Conservation (phyloP, 108 stramenopile species). For the Stephanodiscus minutulus region DNA sequence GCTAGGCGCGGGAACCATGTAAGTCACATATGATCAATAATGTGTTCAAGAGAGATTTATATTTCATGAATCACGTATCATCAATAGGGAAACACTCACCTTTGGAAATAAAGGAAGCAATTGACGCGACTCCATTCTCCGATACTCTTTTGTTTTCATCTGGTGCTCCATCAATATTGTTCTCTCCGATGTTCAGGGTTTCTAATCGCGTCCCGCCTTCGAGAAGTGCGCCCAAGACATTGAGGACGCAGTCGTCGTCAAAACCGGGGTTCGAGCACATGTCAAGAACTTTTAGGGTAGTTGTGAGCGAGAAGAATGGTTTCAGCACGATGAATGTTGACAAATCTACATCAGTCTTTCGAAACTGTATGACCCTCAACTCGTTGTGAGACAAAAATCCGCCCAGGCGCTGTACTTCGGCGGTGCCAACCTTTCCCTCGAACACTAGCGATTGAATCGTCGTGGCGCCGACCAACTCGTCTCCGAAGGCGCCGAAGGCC, state of each 20-base stretch:
- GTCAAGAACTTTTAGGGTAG: constrained; percentile 27
- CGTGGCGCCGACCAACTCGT: constrained; percentile 25
- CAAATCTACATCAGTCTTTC: constrained; percentile 23
- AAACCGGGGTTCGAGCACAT: constrained; percentile 19
- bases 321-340: constrained; percentile 7
- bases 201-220: constrained; percentile 16
- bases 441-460: constrained; percentile 36
- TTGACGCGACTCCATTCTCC: neutral
- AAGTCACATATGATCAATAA: neutral
- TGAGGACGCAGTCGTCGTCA: constrained; percentile 14
- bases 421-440: constrained; percentile 26
- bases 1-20: neutral
- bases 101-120: constrained; percentile 8
- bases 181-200: constrained; percentile 25
- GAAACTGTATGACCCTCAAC: constrained; percentile 10
- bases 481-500: constrained; percentile 28
- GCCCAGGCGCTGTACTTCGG: constrained; percentile 22
- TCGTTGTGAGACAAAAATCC: neutral
- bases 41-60: no score
- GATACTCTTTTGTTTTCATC: constrained; percentile 3
- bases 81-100: constrained; percentile 3
- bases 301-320: constrained; percentile 13
- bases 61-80: neutral
- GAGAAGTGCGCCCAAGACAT: constrained; percentile 20
- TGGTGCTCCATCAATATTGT: constrained; percentile 2